phyloP scores from a whole-genome alignment of 2,329 filamentous ascomycete species.

The Aspergillus sp. region DNA sequence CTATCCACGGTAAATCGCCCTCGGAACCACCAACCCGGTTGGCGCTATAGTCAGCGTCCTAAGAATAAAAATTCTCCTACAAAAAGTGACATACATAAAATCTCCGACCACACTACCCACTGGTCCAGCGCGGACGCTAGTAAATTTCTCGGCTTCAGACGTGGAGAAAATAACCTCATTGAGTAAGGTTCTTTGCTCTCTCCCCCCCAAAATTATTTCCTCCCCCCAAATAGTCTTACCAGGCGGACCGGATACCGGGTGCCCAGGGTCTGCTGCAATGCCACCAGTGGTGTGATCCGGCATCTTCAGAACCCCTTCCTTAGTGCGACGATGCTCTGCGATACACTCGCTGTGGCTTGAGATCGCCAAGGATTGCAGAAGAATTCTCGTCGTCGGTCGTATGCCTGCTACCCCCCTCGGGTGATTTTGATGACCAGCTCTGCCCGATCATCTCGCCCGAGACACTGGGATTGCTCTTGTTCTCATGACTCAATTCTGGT shows the following conservation, averaged over 20 bases:
- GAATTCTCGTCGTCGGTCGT: background rate
- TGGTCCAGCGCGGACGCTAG: slow-evolving; percentile 7
- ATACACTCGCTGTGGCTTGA: background rate
- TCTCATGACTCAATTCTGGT: background rate
- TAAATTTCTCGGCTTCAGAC: slow-evolving; percentile 8
- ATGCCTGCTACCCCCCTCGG: background rate
- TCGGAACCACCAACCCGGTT: slow-evolving; percentile 4
- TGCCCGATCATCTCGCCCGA: slow-evolving; percentile 2
- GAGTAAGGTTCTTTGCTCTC: slow-evolving; percentile 11
- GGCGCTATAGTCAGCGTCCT: background rate
- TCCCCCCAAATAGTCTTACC: background rate
- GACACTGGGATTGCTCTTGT: background rate
- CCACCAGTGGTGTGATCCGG: slow-evolving; percentile 24
- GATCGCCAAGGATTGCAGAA: background rate
- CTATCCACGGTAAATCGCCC: background rate
- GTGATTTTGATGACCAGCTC: background rate
- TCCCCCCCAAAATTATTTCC: background rate
- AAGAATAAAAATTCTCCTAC: slow-evolving; percentile 2
- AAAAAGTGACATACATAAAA: slow-evolving; percentile 2
- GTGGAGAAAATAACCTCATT: slow-evolving; percentile 14
- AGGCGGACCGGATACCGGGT: slow-evolving; percentile 18
- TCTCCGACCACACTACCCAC: slow-evolving; percentile 5
- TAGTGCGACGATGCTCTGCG: background rate
- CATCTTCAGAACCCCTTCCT: slow-evolving; percentile 11
- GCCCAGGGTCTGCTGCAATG: slow-evolving; percentile 16